These are phyloP conservation scores for Metrosideros polymorpha DNA, from an alignment of 441 rosid species.

Conservation along the genomic window DNA sequence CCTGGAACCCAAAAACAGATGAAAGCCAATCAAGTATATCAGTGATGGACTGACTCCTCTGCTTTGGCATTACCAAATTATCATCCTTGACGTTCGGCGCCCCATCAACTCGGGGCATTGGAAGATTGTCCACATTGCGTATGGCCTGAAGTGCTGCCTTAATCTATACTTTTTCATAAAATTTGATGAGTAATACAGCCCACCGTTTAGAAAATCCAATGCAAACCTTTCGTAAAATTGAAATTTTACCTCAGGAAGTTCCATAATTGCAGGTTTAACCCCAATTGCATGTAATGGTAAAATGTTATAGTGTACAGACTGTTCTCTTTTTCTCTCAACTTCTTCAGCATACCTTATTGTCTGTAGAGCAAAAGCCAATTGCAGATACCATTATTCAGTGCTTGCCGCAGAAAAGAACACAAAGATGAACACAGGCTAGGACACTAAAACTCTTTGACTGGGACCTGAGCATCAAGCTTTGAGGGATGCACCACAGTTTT, in stretches of 20 bases:
- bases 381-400: not conserved
- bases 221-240: constrained; percentile 7
- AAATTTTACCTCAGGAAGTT: constrained; percentile 72
- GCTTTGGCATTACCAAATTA: constrained; percentile 10
- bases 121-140: constrained; percentile 60
- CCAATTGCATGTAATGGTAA: constrained; percentile 74
- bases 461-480: constrained; percentile 65
- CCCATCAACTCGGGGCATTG: constrained; percentile 29
- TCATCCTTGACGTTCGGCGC: constrained; percentile 17
- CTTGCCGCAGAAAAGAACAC: constrained; percentile 4
- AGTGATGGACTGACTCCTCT: constrained; percentile 30
- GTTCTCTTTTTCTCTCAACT: constrained; percentile 62
- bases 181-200: not conserved
- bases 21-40: constrained; percentile 98
- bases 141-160: constrained; percentile 72
- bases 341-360: constrained; percentile 55
- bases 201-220: not conserved
- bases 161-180: constrained; percentile 38
- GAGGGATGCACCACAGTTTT: constrained; percentile 40
- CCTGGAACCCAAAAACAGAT: constrained; percentile 94
- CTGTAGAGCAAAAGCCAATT: constrained; percentile 25
- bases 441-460: constrained; percentile 2
- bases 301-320: constrained; percentile 66
- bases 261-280: constrained; percentile 68
- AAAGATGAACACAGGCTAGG: not conserved